phyloP scores from a whole-genome alignment of 306 rosid genomes.

The Rosa rugosa region DNA sequence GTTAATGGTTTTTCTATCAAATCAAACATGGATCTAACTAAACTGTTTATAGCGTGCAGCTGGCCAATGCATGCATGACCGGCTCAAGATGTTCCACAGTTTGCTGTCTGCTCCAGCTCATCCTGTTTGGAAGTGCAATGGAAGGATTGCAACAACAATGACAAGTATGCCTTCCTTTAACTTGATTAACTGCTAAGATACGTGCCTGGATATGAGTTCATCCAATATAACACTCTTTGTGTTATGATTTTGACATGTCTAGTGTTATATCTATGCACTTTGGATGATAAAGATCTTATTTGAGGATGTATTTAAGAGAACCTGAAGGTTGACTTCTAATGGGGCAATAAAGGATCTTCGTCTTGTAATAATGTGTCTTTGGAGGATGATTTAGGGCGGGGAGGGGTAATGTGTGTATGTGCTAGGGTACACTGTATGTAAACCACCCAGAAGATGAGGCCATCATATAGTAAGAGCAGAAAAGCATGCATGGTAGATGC shows the following conservation, averaged over 20 bases:
- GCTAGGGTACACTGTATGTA: neutral
- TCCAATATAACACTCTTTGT: neutral
- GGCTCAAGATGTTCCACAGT: constrained; percentile 42
- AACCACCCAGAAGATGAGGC: constrained; percentile 1
- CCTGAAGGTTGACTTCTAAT: neutral
- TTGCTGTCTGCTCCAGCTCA: constrained; percentile 37
- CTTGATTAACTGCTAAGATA: neutral
- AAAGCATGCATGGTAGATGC: neutral
- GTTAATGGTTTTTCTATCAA: constrained; percentile 12
- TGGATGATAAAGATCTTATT: neutral
- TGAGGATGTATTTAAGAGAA: neutral
- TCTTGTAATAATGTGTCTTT: neutral
- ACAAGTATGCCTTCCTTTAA: constrained; percentile 46
- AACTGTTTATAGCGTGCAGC: constrained; percentile 68
- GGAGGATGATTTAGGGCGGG: neutral
- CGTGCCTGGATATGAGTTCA: constrained; percentile 2
- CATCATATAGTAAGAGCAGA: neutral
- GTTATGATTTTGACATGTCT: neutral
- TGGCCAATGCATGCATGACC: constrained; percentile 66
- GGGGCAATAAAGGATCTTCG: neutral
- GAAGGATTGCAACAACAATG: constrained; percentile 40
- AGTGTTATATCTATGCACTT: neutral
- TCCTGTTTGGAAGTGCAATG: constrained; percentile 42
- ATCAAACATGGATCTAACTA: constrained; percentile 25
- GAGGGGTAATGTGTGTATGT: neutral